These are phyloP conservation scores for Grosmannia clavigera DNA, from an alignment of 2,329 filamentous ascomycete genomes.

Conservation along the genomic window DNA sequence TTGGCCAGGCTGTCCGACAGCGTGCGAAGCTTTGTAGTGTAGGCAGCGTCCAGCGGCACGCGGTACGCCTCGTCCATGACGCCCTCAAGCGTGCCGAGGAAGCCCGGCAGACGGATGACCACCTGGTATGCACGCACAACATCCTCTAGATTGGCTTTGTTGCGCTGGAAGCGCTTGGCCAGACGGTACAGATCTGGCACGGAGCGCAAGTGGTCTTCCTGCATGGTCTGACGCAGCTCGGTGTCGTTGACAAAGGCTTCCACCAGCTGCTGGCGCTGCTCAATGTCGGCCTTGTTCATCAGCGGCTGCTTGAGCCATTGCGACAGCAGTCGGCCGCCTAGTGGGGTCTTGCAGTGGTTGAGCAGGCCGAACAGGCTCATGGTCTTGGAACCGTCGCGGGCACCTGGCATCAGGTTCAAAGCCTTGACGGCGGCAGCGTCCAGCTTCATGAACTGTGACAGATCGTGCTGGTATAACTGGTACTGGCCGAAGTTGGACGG, in stretches of 20 bases:
- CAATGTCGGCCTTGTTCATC: slow-evolving; percentile 77
- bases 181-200: slow-evolving; percentile 91
- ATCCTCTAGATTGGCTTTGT: slow-evolving; percentile 83
- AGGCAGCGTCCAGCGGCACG: slow-evolving; percentile 72
- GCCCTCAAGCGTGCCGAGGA: slow-evolving; percentile 76
- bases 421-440: slow-evolving; percentile 90
- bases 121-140: slow-evolving; percentile 94
- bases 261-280: slow-evolving; percentile 83
- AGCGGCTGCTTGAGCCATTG: slow-evolving; percentile 98
- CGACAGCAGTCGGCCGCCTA: slow-evolving; percentile 76
- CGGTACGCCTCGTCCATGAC: slow-evolving; percentile 95
- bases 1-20: slow-evolving; percentile 70
- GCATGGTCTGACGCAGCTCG: slow-evolving; percentile 86
- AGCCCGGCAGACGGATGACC: slow-evolving; percentile 78
- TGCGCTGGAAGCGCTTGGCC: slow-evolving; percentile 88
- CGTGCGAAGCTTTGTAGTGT: slow-evolving; percentile 70
- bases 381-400: slow-evolving; percentile 85
- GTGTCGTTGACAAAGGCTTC: slow-evolving; percentile 92
- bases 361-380: slow-evolving; percentile 93
- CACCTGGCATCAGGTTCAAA: slow-evolving; percentile 92
- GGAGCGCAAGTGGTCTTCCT: slow-evolving; percentile 85
- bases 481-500: slow-evolving; percentile 94
- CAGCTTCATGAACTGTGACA: slow-evolving; percentile 96
- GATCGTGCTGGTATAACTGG: slow-evolving; percentile 90
- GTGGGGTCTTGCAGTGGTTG: slow-evolving; percentile 95